Conservation (phyloP, 2,329 filamentous ascomycete genomes). For the Xylariales sp. region DNA sequence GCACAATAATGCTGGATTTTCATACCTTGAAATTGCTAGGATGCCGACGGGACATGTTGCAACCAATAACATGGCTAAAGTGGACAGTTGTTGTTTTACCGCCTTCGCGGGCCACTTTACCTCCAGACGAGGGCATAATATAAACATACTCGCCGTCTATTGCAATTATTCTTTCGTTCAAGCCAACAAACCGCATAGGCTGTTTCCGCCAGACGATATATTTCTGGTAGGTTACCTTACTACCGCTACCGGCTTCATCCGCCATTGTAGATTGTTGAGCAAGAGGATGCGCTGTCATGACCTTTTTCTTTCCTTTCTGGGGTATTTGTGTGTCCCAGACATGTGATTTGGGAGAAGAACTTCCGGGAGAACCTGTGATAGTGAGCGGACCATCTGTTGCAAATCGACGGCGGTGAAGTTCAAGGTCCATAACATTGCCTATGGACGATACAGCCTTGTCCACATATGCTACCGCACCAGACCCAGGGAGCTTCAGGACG, state of each 20-base stretch:
- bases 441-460: conserved; percentile 84
- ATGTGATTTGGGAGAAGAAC: conserved; percentile 74
- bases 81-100: conserved; percentile 84
- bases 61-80: conserved; percentile 83
- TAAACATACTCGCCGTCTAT: conserved; percentile 90
- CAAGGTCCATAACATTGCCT: conserved; percentile 78
- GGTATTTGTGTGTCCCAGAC: conserved; percentile 59
- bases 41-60: conserved; percentile 83
- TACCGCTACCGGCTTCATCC: conserved; percentile 63
- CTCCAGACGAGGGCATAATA: conserved; percentile 78
- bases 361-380: conserved; percentile 75
- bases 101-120: conserved; percentile 72
- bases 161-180: conserved; percentile 79
- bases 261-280: conserved; percentile 71
- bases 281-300: conserved; percentile 72
- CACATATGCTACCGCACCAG: conserved; percentile 78
- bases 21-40: conserved; percentile 81
- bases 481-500: conserved; percentile 80
- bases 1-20: not conserved
- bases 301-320: conserved; percentile 65
- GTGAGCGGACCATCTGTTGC: conserved; percentile 78
- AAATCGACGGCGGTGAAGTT: conserved; percentile 80
- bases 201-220: conserved; percentile 86
- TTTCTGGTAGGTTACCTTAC: conserved; percentile 73
- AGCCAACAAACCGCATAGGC: conserved; percentile 81